A percentile compares a stretch with the other conserved stretches of the same genome.
Evolutionary conservation across 2,329 filamentous ascomycete genomes (phyloP).

Genomic region (Diaporthe capsici): DNA sequence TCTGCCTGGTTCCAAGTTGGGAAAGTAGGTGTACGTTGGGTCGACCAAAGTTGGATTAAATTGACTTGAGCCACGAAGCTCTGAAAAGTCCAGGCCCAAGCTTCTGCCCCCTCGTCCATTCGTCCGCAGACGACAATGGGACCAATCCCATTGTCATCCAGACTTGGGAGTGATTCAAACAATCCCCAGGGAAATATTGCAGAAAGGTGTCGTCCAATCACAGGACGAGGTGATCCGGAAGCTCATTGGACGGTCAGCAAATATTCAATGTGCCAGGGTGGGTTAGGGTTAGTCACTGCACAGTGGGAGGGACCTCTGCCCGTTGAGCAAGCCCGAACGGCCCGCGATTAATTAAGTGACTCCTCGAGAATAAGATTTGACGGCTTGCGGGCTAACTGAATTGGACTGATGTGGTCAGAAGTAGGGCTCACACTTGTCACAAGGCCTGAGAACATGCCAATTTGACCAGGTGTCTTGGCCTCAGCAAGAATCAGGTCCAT

Average conservation of each 20-base stretch:
- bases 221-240: neutral
- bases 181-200: neutral
- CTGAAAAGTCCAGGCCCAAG: neutral
- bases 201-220: neutral
- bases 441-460: neutral
- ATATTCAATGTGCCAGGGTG: neutral
- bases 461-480: neutral
- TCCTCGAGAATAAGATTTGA: neutral
- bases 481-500: neutral
- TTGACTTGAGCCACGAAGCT: neutral
- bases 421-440: neutral
- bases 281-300: neutral
- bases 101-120: neutral
- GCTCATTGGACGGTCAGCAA: neutral
- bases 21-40: neutral
- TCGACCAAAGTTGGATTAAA: neutral
- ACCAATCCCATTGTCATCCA: neutral
- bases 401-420: neutral
- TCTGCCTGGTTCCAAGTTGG: conserved; percentile 21
- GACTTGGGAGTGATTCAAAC: neutral
- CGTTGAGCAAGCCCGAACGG: neutral
- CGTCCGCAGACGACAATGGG: neutral
- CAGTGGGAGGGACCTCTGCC: neutral
- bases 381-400: too few relatives aligned
- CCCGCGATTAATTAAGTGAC: neutral